A percentile compares a stretch with the other conserved stretches of the same genome.
These are phyloP conservation scores for Cupressus sempervirens DNA, from an alignment of 75 land plant genomes.

Conservation along the genomic window DNA sequence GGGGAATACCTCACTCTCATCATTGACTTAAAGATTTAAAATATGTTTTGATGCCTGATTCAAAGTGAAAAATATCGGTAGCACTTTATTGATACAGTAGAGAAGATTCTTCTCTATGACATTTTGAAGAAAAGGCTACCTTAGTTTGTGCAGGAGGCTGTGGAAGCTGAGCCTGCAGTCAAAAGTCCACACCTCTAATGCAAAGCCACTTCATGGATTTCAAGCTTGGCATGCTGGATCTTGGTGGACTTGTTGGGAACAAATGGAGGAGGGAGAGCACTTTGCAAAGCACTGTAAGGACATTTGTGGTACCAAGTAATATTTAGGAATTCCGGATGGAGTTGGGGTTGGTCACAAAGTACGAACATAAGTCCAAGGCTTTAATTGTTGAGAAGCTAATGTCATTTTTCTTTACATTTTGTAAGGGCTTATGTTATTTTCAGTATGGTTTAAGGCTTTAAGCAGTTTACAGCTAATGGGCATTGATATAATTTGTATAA, in stretches of 20 bases:
- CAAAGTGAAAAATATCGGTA: no score
- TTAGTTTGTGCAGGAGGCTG: no score
- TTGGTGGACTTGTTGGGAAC: not conserved
- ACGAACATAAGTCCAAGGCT: not conserved
- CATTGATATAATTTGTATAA: not conserved
- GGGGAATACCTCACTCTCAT: no score
- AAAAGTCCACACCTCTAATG: no score
- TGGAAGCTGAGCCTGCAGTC: no score
- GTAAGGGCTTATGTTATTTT: not conserved
- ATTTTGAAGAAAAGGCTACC: no score
- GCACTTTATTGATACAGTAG: no score
- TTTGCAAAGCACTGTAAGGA: not conserved
- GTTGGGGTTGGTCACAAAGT: not conserved
- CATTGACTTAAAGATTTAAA: no score
- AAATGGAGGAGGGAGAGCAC: not conserved
- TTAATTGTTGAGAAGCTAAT: not conserved
- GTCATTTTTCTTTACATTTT: not conserved
- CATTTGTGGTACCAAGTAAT: not conserved
- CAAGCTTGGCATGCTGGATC: not conserved
- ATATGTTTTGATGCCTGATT: no score
- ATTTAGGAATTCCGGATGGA: not conserved
- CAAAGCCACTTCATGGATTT: not conserved
- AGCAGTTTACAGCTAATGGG: not conserved
- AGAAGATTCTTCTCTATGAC: no score
- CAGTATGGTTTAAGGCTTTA: not conserved